These are phyloP conservation scores for Candida sakaeoensis DNA, from an alignment of 805 yeast species.

Conservation along the genomic window DNA sequence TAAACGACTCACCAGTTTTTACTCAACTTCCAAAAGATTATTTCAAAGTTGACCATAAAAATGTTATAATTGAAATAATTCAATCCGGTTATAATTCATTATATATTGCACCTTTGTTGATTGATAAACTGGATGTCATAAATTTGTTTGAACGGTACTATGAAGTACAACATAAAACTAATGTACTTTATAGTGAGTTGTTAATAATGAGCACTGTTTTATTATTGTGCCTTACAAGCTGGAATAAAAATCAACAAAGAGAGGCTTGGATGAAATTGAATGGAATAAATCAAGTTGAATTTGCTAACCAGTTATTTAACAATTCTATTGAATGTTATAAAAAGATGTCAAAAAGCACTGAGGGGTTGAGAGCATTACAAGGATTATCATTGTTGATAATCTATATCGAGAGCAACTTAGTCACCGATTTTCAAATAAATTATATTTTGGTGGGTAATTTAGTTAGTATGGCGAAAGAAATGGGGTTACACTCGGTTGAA, in stretches of 20 bases:
- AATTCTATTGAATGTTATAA: conserved; percentile 49
- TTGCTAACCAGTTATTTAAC: conserved; percentile 17
- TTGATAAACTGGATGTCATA: conserved; percentile 12
- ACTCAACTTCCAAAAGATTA: conserved; percentile 6
- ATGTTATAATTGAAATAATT: conserved; percentile 23
- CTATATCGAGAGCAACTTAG: conserved; percentile 27
- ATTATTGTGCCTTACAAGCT: conserved; percentile 19
- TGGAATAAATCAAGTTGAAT: conserved; percentile 12
- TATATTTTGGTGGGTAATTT: conserved; percentile 23
- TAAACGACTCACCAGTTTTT: not conserved
- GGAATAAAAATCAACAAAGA: conserved; percentile 11
- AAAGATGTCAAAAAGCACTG: conserved; percentile 42
- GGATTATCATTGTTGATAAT: conserved; percentile 45
- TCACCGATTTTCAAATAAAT: conserved; percentile 24
- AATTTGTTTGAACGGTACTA: conserved; percentile 24
- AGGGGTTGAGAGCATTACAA: conserved; percentile 47
- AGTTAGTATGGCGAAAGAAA: conserved; percentile 27
- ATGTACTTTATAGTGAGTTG: conserved; percentile 24
- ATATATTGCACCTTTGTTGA: conserved; percentile 15
- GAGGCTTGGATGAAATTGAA: conserved; percentile 12
- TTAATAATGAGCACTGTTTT: conserved; percentile 28
- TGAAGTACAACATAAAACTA: conserved; percentile 4
- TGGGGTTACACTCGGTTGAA: conserved; percentile 26
- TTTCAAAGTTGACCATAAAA: conserved; percentile 9
- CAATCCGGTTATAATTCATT: conserved; percentile 17